Evolutionary conservation across 768 basidiomycete species (phyloP).

Genomic region (Mycena filopes): DNA sequence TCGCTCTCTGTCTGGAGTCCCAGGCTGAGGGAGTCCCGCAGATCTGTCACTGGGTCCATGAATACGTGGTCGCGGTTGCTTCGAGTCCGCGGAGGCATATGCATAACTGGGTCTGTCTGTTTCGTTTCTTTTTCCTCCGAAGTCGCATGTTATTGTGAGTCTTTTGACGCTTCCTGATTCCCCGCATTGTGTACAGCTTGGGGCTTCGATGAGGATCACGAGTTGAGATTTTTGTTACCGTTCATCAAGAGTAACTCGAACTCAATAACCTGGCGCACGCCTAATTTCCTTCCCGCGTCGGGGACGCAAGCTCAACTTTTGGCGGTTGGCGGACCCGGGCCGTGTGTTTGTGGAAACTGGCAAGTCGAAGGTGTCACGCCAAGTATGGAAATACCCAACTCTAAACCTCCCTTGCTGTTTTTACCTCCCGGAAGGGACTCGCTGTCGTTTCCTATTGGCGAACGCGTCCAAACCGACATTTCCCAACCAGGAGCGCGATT

Average conservation of each 20-base stretch:
- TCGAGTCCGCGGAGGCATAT: conserved; percentile 3
- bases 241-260: neutral
- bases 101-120: neutral
- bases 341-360: conserved; percentile 6
- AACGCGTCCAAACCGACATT: neutral
- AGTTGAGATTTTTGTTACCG: neutral
- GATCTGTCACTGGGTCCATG: conserved; percentile 19
- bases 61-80: neutral
- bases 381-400: conserved; percentile 12
- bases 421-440: conserved; percentile 16
- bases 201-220: conserved; percentile 18
- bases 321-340: too few species aligned
- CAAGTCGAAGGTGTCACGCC: neutral
- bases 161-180: conserved; percentile 21
- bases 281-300: conserved; percentile 10
- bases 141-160: conserved; percentile 3
- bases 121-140: neutral
- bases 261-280: conserved; percentile 1
- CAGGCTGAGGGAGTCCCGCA: conserved; percentile 29
- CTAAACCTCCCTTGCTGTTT: conserved; percentile 23
- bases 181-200: conserved; percentile 13
- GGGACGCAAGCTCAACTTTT: too few species aligned
- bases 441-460: conserved; percentile 16
- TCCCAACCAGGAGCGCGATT: neutral
- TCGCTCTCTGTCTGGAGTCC: too few species aligned